Evolutionary conservation across 2,329 filamentous ascomycete species (phyloP).

Genomic region (Aspergillus piperis): DNA sequence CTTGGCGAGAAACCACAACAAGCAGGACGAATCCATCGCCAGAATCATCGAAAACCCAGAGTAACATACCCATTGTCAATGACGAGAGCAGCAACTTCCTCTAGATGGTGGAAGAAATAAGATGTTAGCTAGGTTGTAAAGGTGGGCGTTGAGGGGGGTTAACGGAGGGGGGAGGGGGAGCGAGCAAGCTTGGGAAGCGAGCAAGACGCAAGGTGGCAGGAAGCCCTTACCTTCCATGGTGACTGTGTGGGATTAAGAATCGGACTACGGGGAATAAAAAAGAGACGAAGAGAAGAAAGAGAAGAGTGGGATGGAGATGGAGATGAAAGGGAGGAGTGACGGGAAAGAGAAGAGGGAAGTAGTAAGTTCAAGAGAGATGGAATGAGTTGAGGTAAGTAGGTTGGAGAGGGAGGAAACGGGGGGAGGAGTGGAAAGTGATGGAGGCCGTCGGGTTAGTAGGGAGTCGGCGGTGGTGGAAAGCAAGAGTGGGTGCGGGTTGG

Average conservation of each 20-base stretch:
- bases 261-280: conserved; percentile 34
- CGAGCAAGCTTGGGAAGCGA: conserved; percentile 10
- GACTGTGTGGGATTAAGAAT: conserved; percentile 40
- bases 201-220: conserved; percentile 30
- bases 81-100: conserved; percentile 99
- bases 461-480: background rate
- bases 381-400: conserved; percentile 25
- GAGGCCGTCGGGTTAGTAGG: background rate
- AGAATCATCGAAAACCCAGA: conserved; percentile 16
- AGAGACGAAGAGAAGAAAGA: conserved; percentile 25
- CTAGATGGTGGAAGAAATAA: conserved; percentile 56
- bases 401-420: conserved; percentile 15
- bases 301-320: conserved; percentile 35
- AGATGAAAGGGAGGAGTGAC: conserved; percentile 33
- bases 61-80: conserved; percentile 99
- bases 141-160: conserved; percentile 10
- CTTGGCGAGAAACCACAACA: conserved; percentile 11
- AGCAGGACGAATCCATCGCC: conserved; percentile 12
- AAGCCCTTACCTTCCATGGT: conserved; percentile 67
- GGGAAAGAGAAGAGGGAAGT: conserved; percentile 15
- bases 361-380: conserved; percentile 24
- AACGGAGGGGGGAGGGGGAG: conserved; percentile 9
- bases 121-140: conserved; percentile 37
- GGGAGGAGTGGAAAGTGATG: conserved; percentile 11
- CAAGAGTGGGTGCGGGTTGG: background rate